Evolutionary conservation across 1,284 basidiomycete species (phyloP), one percentile per base, ranked within the genome.

Genomic region (Sporisorium iseilematis-ciliati): DNA sequence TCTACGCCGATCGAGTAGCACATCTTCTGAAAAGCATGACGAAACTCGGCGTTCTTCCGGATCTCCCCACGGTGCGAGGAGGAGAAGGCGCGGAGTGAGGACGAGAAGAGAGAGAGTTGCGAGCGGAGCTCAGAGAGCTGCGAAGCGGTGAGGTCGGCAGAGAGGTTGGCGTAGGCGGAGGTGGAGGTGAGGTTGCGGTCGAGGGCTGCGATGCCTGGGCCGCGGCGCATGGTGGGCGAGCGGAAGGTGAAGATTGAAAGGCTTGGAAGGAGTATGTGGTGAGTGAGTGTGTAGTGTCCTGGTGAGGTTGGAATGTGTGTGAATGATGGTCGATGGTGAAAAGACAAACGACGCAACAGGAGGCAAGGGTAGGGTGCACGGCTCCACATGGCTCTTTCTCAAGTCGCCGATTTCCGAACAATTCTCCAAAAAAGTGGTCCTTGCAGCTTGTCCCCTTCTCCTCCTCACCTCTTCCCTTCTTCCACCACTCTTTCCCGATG

Each of bases 1-100:
- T 99, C 97, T 20, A 99, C 93, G 29, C 94, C 95, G 61, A 99
- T 92, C 16, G 92, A 91, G 1, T 92, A 90, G 84, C 97, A 99
- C 94, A 99, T 97, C 68, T 93, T 92, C 80, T 95, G 94, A 86
- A 99, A 99, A 16, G 91, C 92, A 88, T 92, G 92, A 2, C 96
- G 89, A 84, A 99, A 96, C 2, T 89, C 89, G 1, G 97, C 93
- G 81, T 97, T 93, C 61, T 89, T 88, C 65, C 90, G 77, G 82
- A 99, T 98, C 65, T 92, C 91, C 50, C 91, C 89, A 23, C 93
- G 91, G 85, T 98, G 95, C 12, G 89, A 90, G 6, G 89, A 87
- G 0, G 95, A 94, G 82, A 98, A 99, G 65, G 89, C 88, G 8
- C 90, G 87, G 56, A 99, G 90, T 0, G 93, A 90, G 1, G 89